A percentile compares a stretch with the other conserved stretches of the same genome.
Evolutionary conservation across 139 green algal genomes (phyloP).

Genomic region (Trebouxia sp.): DNA sequence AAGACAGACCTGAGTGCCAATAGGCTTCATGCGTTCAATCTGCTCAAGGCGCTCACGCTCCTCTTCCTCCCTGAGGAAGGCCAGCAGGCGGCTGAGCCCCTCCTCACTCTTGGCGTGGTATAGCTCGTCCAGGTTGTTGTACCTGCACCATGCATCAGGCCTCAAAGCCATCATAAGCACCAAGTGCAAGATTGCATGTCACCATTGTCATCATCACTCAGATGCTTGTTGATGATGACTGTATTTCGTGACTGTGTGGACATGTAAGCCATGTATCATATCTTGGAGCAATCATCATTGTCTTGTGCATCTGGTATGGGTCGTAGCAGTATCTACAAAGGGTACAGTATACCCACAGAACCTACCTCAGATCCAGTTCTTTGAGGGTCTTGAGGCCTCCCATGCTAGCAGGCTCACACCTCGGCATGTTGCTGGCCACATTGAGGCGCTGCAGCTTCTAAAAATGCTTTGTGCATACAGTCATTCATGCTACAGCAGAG

Average conservation of each 20-base stretch:
- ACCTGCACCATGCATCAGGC: constrained; percentile 38
- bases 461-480: neutral
- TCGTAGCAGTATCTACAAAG: too few relatives aligned
- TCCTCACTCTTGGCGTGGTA: constrained; percentile 74
- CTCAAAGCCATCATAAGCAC: too few relatives aligned
- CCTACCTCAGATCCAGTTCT: constrained; percentile 76
- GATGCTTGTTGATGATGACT: too few relatives aligned
- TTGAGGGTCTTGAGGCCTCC: constrained; percentile 74
- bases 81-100: constrained; percentile 74
- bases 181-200: too few relatives aligned
- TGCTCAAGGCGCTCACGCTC: constrained; percentile 80
- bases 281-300: neutral
- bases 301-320: too few relatives aligned
- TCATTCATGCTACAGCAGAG: neutral
- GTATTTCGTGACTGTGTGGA: neutral
- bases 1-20: constrained; percentile 61
- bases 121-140: constrained; percentile 78
- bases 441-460: constrained; percentile 73
- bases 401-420: constrained; percentile 68
- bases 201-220: too few relatives aligned
- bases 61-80: constrained; percentile 85
- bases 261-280: neutral
- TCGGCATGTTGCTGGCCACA: constrained; percentile 73
- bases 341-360: too few relatives aligned
- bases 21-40: constrained; percentile 84